These are phyloP conservation scores for Alternaria ethzedia DNA, from an alignment of 2,329 filamentous ascomycete species.

Conservation along the genomic window DNA sequence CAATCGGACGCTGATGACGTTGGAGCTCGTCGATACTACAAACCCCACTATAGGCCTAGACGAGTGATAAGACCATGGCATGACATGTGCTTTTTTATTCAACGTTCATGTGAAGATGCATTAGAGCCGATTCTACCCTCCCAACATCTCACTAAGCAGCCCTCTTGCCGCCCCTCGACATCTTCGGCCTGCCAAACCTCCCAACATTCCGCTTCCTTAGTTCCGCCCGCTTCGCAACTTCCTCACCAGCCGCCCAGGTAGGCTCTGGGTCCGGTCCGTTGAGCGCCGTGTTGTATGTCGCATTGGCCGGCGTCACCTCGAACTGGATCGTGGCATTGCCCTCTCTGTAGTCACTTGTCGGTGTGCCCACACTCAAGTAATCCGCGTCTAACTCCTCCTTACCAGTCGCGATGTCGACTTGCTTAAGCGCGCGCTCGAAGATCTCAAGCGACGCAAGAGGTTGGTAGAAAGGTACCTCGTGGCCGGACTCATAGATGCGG, in stretches of 20 bases:
- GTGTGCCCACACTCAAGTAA: conserved; percentile 46
- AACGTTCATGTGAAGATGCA: not conserved
- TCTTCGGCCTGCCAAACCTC: conserved; percentile 18
- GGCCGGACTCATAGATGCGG: conserved; percentile 58
- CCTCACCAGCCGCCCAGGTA: conserved; percentile 30
- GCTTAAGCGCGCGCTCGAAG: conserved; percentile 57
- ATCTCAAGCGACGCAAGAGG: conserved; percentile 57
- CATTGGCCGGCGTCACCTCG: conserved; percentile 49
- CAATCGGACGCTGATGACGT: conserved; percentile 9
- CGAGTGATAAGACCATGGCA: not conserved
- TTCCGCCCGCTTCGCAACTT: conserved; percentile 4
- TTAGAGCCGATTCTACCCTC: not conserved
- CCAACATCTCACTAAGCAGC: not conserved
- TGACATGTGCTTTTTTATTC: not conserved
- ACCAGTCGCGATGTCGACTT: conserved; percentile 61
- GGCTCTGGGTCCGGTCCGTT: conserved; percentile 51
- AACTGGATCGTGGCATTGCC: conserved; percentile 56
- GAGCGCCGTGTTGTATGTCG: conserved; percentile 57
- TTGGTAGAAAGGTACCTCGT: conserved; percentile 63
- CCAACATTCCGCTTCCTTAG: conserved; percentile 24
- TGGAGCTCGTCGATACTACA: not conserved
- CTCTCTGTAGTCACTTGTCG: conserved; percentile 50
- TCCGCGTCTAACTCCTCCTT: conserved; percentile 24
- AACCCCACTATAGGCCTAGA: not conserved
- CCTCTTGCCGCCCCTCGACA: not conserved